phyloP scores from a whole-genome alignment of 2,329 filamentous ascomycete genomes.

The Didymella keratinophila region DNA sequence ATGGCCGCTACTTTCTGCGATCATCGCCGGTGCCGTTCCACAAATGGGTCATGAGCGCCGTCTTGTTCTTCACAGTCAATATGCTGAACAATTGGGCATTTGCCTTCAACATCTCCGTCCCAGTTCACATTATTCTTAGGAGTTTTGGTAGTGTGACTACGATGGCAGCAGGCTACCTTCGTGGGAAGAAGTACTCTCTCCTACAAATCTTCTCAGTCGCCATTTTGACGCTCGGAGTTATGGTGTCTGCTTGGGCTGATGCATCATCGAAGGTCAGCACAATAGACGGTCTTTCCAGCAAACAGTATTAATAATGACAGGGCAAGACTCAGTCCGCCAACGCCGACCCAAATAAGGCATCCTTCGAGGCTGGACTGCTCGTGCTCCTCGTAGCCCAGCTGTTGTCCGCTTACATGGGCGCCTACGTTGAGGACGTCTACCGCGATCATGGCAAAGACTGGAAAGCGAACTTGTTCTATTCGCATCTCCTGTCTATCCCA shows the following conservation, averaged over 20 bases:
- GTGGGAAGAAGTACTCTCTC: slow-evolving; percentile 82
- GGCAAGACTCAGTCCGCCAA: slow-evolving; percentile 54
- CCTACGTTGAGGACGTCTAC: slow-evolving; percentile 94
- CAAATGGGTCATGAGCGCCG: slow-evolving; percentile 87
- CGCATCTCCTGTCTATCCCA: slow-evolving; percentile 76
- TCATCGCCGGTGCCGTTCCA: slow-evolving; percentile 81
- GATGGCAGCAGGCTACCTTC: slow-evolving; percentile 86
- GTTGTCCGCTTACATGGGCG: slow-evolving; percentile 90
- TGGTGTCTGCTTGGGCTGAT: slow-evolving; percentile 89
- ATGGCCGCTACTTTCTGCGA: slow-evolving; percentile 75
- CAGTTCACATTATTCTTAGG: slow-evolving; percentile 93
- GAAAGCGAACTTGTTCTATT: slow-evolving; percentile 97
- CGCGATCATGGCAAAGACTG: slow-evolving; percentile 85
- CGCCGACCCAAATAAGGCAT: slow-evolving; percentile 50
- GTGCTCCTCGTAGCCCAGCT: slow-evolving; percentile 89
- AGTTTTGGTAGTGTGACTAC: slow-evolving; percentile 96
- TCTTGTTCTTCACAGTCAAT: slow-evolving; percentile 92
- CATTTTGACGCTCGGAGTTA: slow-evolving; percentile 84
- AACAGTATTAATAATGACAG: slow-evolving; percentile 37
- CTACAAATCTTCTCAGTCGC: slow-evolving; percentile 83
- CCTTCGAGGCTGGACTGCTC: slow-evolving; percentile 74
- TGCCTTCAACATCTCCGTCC: slow-evolving; percentile 94
- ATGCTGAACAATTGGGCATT: slow-evolving; percentile 98
- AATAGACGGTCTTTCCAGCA: background rate
- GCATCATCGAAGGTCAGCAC: slow-evolving; percentile 77